Evolutionary conservation across 2,329 filamentous ascomycete genomes (phyloP).

Genomic region (Pseudocercospora musae): DNA sequence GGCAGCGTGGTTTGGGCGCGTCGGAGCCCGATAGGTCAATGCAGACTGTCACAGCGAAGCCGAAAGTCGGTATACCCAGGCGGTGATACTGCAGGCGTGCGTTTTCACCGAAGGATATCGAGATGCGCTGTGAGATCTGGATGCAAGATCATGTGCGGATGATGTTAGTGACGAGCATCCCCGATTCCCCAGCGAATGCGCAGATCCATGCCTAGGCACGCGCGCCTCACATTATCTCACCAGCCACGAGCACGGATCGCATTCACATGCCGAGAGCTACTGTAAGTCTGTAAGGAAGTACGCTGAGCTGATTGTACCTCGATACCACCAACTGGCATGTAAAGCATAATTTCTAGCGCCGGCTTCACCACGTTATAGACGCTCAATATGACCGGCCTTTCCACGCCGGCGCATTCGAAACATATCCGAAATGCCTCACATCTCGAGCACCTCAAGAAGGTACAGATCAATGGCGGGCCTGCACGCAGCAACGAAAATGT

Average conservation of each 20-base stretch:
- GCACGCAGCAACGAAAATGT: constrained; percentile 45
- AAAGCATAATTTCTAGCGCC: neutral
- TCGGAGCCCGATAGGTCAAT: neutral
- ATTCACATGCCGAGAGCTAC: neutral
- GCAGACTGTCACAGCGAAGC: neutral
- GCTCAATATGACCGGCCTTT: constrained; percentile 24
- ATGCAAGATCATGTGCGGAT: too few species aligned
- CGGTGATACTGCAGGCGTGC: constrained; percentile 4
- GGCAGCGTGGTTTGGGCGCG: neutral
- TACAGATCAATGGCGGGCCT: constrained; percentile 24
- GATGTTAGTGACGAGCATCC: neutral
- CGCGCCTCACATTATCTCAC: neutral
- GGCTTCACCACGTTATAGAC: neutral
- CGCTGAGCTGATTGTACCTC: too few species aligned
- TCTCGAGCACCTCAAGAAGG: constrained; percentile 29
- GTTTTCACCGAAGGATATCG: constrained; percentile 1
- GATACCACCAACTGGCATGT: neutral
- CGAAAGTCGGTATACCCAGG: constrained; percentile 2
- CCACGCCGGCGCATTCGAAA: constrained; percentile 21
- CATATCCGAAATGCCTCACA: constrained; percentile 30
- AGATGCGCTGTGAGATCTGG: neutral
- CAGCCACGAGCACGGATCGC: neutral
- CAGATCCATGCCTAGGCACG: too few species aligned
- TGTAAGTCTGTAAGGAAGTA: too few species aligned
- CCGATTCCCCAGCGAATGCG: neutral